These are phyloP conservation scores for Triadica sebifera DNA, from an alignment of 345 rosid genomes.

Conservation along the genomic window DNA sequence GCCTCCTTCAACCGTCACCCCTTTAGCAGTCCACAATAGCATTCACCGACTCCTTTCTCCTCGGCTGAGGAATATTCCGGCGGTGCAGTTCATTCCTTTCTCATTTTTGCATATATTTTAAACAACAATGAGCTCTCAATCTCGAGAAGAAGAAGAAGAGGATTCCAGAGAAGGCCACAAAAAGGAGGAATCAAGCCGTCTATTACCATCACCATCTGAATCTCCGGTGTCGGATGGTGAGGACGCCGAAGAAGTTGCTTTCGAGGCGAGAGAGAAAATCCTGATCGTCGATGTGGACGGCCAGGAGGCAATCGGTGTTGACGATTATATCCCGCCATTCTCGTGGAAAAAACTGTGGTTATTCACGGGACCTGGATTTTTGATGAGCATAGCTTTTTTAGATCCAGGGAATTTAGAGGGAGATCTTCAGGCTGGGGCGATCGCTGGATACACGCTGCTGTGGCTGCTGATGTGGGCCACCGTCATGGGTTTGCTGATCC, in stretches of 20 bases:
- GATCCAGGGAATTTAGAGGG: slow-evolving; percentile 98
- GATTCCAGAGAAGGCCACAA: slow-evolving; percentile 18
- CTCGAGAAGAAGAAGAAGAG: slow-evolving; percentile 29
- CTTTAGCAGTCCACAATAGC: not conserved
- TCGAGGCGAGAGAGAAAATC: slow-evolving; percentile 65
- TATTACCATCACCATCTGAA: slow-evolving; percentile 34
- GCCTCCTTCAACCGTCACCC: no score
- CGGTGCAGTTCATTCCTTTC: not conserved
- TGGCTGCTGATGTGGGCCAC: slow-evolving; percentile 97
- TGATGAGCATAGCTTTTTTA: slow-evolving; percentile 93
- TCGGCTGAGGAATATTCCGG: not conserved
- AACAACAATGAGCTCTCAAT: slow-evolving; percentile 23
- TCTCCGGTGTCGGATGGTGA: slow-evolving; percentile 35
- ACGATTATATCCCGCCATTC: slow-evolving; percentile 54
- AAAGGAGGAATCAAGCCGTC: slow-evolving; percentile 44
- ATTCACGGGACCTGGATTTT: slow-evolving; percentile 89
- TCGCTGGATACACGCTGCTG: slow-evolving; percentile 82
- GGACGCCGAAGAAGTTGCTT: slow-evolving; percentile 44
- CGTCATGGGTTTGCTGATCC: slow-evolving; percentile 72
- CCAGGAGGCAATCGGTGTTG: slow-evolving; percentile 24
- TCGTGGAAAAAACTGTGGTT: slow-evolving; percentile 87
- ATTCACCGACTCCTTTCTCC: no score
- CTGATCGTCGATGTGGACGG: slow-evolving; percentile 42
- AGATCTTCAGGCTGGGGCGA: slow-evolving; percentile 93
- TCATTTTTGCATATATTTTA: not conserved